Evolutionary conservation across 768 basidiomycete genomes (phyloP).

Genomic region (Pleurotus pulmonarius): DNA sequence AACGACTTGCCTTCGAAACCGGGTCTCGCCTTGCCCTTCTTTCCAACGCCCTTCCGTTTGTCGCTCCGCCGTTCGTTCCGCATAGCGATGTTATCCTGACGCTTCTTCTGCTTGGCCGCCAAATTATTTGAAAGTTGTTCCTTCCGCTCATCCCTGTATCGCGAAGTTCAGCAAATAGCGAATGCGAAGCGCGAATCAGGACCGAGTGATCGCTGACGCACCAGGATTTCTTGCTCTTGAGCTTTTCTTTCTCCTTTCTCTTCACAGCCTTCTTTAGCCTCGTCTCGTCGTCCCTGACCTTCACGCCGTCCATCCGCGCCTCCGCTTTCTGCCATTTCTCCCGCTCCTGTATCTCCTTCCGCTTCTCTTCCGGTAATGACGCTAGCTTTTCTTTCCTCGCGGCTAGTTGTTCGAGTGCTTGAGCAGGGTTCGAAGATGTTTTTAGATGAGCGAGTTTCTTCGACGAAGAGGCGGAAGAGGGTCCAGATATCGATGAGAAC

Average conservation of each 20-base stretch:
- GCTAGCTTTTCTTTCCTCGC: constrained; percentile 77
- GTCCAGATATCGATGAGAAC: constrained; percentile 60
- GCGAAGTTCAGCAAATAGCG: constrained; percentile 5
- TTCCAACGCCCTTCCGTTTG: constrained; percentile 49
- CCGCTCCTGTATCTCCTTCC: constrained; percentile 73
- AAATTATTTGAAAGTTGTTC: constrained; percentile 68
- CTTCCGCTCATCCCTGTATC: constrained; percentile 79
- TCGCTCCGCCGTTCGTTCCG: constrained; percentile 78
- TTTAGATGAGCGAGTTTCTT: constrained; percentile 56
- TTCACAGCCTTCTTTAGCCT: constrained; percentile 91
- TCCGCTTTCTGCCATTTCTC: constrained; percentile 91
- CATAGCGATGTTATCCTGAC: constrained; percentile 85
- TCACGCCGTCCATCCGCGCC: constrained; percentile 84
- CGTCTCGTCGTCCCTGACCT: constrained; percentile 83
- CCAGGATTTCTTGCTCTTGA: constrained; percentile 84
- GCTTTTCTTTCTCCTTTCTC: constrained; percentile 87
- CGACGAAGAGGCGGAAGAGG: constrained; percentile 41
- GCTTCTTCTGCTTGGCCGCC: constrained; percentile 88
- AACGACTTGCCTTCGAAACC: constrained; percentile 88
- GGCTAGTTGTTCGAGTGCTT: constrained; percentile 79
- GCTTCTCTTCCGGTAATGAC: constrained; percentile 76
- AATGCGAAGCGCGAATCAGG: neutral
- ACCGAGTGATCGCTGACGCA: constrained; percentile 31
- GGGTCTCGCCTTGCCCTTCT: constrained; percentile 64
- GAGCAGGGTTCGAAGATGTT: constrained; percentile 75